Percentiles rank a stretch among this genome's conserved stretches.
Conservation (phyloP, 2,329 filamentous ascomycete genomes). For the Colletotrichum somersetense region DNA sequence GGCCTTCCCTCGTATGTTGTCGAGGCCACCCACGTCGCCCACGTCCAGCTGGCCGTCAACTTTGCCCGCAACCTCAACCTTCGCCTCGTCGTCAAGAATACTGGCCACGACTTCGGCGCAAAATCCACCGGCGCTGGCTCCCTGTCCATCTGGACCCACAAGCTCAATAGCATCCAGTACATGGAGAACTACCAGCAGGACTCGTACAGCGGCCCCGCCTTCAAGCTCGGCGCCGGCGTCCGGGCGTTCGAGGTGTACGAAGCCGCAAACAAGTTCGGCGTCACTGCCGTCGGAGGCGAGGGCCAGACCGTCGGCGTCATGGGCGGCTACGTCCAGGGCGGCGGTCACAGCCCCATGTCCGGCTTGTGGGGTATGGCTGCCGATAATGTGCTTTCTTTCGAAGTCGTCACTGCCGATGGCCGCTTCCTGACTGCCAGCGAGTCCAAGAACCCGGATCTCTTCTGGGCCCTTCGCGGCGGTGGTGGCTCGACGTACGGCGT, state of each 20-base stretch:
- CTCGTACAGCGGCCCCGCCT: slow-evolving; percentile 35
- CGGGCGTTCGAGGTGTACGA: slow-evolving; percentile 64
- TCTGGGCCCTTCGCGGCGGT: slow-evolving; percentile 72
- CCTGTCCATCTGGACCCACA: slow-evolving; percentile 67
- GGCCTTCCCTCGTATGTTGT: slow-evolving; percentile 49
- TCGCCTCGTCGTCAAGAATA: slow-evolving; percentile 57
- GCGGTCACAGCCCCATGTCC: slow-evolving; percentile 68
- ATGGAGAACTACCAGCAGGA: slow-evolving; percentile 38
- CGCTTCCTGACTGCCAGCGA: slow-evolving; percentile 64
- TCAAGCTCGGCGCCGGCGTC: slow-evolving; percentile 60
- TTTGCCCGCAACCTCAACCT: slow-evolving; percentile 59
- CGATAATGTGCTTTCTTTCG: slow-evolving; percentile 71
- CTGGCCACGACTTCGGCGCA: slow-evolving; percentile 60
- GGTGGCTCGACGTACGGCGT: slow-evolving; percentile 61
- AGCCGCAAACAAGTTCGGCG: slow-evolving; percentile 57
- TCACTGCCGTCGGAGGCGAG: slow-evolving; percentile 67
- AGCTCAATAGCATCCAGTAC: slow-evolving; percentile 55
- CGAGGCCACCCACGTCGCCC: slow-evolving; percentile 51
- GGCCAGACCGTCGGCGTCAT: slow-evolving; percentile 68
- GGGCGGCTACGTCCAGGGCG: slow-evolving; percentile 72
- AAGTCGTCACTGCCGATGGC: slow-evolving; percentile 67
- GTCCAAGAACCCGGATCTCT: slow-evolving; percentile 67
- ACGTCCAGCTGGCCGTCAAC: slow-evolving; percentile 54
- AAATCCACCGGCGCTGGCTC: slow-evolving; percentile 63
- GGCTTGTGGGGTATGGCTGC: slow-evolving; percentile 69